Evolutionary conservation across 768 basidiomycete genomes (phyloP).

Genomic region (Amanita rubescens): DNA sequence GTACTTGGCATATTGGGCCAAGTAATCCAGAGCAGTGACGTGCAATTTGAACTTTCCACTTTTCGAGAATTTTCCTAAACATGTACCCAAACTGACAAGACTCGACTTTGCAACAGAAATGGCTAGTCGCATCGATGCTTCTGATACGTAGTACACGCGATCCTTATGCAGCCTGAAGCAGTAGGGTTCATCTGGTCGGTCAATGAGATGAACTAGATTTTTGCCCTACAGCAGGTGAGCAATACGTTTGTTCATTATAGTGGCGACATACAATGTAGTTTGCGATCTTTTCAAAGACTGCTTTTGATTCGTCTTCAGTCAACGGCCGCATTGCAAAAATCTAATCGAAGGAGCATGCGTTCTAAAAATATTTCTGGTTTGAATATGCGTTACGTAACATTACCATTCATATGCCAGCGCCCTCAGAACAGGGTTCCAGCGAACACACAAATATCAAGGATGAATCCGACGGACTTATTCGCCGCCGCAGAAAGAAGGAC

Average conservation of each 20-base stretch:
- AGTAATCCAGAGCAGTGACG: conserved; percentile 85
- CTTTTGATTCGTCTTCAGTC: conserved; percentile 95
- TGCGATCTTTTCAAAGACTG: conserved; percentile 92
- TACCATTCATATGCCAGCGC: conserved; percentile 33
- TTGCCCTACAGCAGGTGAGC: conserved; percentile 59
- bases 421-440: conserved; percentile 49
- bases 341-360: neutral
- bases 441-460: conserved; percentile 4
- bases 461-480: conserved; percentile 4
- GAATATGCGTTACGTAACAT: conserved; percentile 11
- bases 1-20: conserved; percentile 96
- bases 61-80: conserved; percentile 97
- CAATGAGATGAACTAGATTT: conserved; percentile 92
- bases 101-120: conserved; percentile 91
- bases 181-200: conserved; percentile 89
- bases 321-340: conserved; percentile 76
- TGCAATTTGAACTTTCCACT: conserved; percentile 97
- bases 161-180: conserved; percentile 95
- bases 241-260: neutral
- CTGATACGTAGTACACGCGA: conserved; percentile 94
- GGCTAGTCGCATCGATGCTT: conserved; percentile 86
- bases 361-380: neutral
- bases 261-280: conserved; percentile 79
- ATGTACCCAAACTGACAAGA: conserved; percentile 89
- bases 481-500: neutral